phyloP scores from a whole-genome alignment of 345 rosid species.

The Gossypium australe region DNA sequence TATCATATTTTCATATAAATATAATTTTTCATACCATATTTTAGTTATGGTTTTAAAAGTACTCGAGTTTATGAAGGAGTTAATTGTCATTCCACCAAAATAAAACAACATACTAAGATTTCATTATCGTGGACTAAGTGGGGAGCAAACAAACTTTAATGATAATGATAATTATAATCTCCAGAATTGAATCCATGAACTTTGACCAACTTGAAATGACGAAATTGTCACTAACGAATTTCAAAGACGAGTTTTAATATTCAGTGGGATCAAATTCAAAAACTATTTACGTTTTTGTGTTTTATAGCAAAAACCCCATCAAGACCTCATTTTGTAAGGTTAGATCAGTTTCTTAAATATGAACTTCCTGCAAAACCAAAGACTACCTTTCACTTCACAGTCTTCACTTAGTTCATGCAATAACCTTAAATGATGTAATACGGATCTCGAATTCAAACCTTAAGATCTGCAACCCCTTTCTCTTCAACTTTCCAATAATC shows the following conservation, averaged over 20 bases:
- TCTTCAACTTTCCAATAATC: neutral
- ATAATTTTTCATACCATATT: no score
- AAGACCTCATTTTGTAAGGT: neutral
- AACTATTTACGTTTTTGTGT: neutral
- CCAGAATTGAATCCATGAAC: conserved; percentile 25
- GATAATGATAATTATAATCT: neutral
- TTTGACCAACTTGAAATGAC: conserved; percentile 39
- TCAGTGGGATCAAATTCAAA: neutral
- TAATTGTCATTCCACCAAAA: neutral
- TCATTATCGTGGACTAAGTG: conserved; percentile 40
- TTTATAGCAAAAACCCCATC: neutral
- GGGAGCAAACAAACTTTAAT: conserved; percentile 38
- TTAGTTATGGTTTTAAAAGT: no score
- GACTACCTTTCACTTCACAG: neutral
- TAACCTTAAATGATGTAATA: neutral
- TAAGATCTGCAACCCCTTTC: neutral
- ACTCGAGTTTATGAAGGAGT: no score
- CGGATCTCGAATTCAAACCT: neutral
- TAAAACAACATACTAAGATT: neutral
- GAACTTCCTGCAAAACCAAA: neutral
- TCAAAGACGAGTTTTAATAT: neutral
- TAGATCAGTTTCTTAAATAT: neutral
- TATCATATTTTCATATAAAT: no score
- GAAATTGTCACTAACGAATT: conserved; percentile 7
- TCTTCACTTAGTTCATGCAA: neutral